A percentile compares a stretch with the other conserved stretches of the same genome.
Evolutionary conservation across 805 yeast genomes (phyloP).

Genomic region (Myxozyma lipomycoides): DNA sequence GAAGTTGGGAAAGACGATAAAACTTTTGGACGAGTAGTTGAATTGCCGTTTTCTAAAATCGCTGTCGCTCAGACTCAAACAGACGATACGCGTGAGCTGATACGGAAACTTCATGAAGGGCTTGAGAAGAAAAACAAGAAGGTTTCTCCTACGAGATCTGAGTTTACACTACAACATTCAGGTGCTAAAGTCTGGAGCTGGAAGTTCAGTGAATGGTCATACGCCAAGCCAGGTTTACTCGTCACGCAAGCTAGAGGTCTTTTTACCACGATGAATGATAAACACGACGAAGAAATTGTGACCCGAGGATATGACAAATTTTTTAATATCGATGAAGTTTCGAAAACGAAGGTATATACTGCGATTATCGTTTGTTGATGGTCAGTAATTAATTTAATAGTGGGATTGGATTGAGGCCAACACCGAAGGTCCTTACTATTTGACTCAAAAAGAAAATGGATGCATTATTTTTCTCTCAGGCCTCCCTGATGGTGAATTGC

Average conservation of each 20-base stretch:
- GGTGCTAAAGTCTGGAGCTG: conserved; percentile 42
- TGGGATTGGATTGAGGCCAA: conserved; percentile 44
- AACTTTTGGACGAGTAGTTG: too few species aligned
- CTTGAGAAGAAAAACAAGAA: not conserved
- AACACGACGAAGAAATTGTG: conserved; percentile 43
- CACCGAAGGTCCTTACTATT: conserved; percentile 72
- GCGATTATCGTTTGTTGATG: not conserved
- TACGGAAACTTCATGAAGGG: not conserved
- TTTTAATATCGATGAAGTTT: conserved; percentile 71
- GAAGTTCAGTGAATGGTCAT: conserved; percentile 92
- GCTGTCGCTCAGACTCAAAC: not conserved
- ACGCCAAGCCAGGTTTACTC: conserved; percentile 33
- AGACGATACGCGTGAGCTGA: not conserved
- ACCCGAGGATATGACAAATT: conserved; percentile 93
- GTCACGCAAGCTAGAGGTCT: conserved; percentile 22
- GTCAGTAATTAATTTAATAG: conserved; percentile 3
- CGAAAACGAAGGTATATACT: conserved; percentile 42
- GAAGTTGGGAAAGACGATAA: too few species aligned
- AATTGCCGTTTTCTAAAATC: not conserved
- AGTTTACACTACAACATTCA: conserved; percentile 6
- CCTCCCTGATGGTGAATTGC: conserved; percentile 63
- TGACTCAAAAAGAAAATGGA: conserved; percentile 88
- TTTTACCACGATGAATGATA: conserved; percentile 39
- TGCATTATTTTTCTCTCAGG: conserved; percentile 85
- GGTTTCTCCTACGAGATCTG: not conserved